Evolutionary conservation across 1,284 basidiomycete genomes (phyloP), one percentile per base, ranked within the genome.

Genomic region (Tylopilus sp.): DNA sequence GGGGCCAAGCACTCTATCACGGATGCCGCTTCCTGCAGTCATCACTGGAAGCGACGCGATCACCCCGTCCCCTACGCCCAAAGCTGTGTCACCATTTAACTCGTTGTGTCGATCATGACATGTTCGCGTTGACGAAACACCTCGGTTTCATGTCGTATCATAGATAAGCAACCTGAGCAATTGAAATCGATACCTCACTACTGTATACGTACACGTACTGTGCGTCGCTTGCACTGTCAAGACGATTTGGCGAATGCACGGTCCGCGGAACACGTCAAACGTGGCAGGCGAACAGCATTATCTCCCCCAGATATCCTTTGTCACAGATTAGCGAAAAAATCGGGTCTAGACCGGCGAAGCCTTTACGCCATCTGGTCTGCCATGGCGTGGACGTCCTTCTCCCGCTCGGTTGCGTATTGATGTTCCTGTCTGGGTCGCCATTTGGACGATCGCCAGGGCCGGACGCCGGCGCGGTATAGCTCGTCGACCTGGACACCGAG

Each of bases 1-100:
- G 26, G 60, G 60, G 11, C 70, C 73, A 1, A 60, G 66, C 23
- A 73, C 71, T 38, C 60, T 63, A 29, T 54, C 51, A 21, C 64
- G 65, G 34, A 66, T 73, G 52, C 65, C 66, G 5, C 55, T 74
- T n/a, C 69, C 75, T 26, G 64, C 72, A 1, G 54, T 71, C 45
- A 59, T 73, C 19, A 70, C 72, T 35, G 71, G 71, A 6, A 68
- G 70, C 30, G 71, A 75, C 53, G 66, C 70, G 9, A 59, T 71
- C 34, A 77, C 77, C 3, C 77, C 78, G 6, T 77, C 76, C 15
- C 74, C 70, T 37, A 66, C 64, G 9, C 64, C 66, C 7, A 64
- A 48, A 21, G 51, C 51, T 2, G 37, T 41, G 36, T 52, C 58
- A 4, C 57, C 57, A 1, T 53, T 62, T 6, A 26, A 44, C 29